These are phyloP conservation scores for Ogataea wickerhamii DNA, from an alignment of 805 yeast species.

Conservation along the genomic window DNA sequence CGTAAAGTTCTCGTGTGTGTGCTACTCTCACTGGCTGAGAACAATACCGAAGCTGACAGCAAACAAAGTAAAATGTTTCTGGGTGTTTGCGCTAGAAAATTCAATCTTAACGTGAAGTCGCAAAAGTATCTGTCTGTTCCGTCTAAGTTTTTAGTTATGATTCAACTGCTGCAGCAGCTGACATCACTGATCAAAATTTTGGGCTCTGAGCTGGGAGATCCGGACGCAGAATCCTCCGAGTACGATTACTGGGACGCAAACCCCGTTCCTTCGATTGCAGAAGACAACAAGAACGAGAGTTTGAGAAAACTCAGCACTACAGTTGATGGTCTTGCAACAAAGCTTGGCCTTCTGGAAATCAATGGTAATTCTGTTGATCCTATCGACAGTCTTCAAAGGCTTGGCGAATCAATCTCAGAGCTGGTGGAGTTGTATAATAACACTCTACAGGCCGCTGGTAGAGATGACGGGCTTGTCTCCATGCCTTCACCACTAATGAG, in stretches of 20 bases:
- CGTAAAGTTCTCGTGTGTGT: slow-evolving; percentile 24
- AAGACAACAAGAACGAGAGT: slow-evolving; percentile 23
- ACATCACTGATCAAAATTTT: slow-evolving; percentile 11
- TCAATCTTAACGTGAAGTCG: slow-evolving; percentile 10
- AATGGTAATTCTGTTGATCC: slow-evolving; percentile 12
- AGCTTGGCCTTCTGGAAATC: slow-evolving; percentile 21
- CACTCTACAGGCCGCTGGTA: slow-evolving; percentile 5
- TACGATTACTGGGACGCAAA: slow-evolving; percentile 5
- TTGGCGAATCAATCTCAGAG: slow-evolving; percentile 13
- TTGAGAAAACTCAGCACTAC: slow-evolving; percentile 11
- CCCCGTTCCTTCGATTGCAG: slow-evolving; percentile 14
- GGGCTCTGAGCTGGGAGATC: slow-evolving; percentile 14
- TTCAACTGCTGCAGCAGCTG: slow-evolving; percentile 15
- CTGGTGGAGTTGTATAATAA: slow-evolving; percentile 14
- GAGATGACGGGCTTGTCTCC: slow-evolving; percentile 1
- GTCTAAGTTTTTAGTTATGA: slow-evolving; percentile 14
- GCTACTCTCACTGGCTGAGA: slow-evolving; percentile 21
- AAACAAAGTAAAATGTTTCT: slow-evolving; percentile 11
- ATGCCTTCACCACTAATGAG: slow-evolving; percentile 9
- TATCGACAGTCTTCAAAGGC: slow-evolving; percentile 8
- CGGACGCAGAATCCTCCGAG: background rate
- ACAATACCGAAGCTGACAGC: slow-evolving; percentile 1
- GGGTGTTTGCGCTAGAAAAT: slow-evolving; percentile 15
- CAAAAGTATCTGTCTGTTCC: slow-evolving; percentile 4
- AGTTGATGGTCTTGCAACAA: slow-evolving; percentile 19